Conservation (phyloP, 2,329 filamentous ascomycete genomes). For the Teratosphaeriaceae sp. region DNA sequence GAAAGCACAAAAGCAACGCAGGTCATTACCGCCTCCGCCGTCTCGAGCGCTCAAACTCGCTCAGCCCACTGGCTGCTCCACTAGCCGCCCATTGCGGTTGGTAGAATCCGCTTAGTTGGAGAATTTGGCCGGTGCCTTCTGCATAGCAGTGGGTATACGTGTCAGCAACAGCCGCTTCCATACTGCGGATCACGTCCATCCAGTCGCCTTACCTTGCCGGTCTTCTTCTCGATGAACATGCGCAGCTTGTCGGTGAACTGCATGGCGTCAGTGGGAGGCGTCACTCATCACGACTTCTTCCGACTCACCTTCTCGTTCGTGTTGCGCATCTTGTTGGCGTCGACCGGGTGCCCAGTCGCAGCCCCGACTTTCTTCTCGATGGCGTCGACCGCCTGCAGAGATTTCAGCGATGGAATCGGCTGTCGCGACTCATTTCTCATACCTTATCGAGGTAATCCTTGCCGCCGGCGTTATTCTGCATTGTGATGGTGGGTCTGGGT, state of each 20-base stretch:
- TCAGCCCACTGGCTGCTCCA: neutral
- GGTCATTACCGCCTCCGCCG: conserved; percentile 2
- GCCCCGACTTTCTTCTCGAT: conserved; percentile 11
- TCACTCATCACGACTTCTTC: too few relatives aligned
- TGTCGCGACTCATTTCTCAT: too few relatives aligned
- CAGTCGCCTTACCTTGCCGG: too few relatives aligned
- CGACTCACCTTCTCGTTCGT: conserved; percentile 14
- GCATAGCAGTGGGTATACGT: too few relatives aligned
- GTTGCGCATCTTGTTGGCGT: conserved; percentile 10
- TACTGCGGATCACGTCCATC: neutral
- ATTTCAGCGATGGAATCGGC: neutral
- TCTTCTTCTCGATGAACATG: conserved; percentile 12
- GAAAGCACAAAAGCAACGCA: conserved; percentile 3
- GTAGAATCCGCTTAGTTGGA: conserved; percentile 8
- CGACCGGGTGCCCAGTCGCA: conserved; percentile 11
- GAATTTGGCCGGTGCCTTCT: conserved; percentile 14
- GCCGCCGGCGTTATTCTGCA: neutral
- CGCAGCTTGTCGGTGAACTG: conserved; percentile 12
- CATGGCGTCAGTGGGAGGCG: neutral
- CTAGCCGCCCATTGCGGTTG: neutral
- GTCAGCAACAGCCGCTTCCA: too few relatives aligned
- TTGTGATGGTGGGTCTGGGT: neutral
- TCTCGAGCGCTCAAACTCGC: neutral
- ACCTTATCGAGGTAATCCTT: conserved; percentile 6
- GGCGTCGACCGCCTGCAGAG: conserved; percentile 5